Evolutionary conservation across 2,329 filamentous ascomycete genomes (phyloP), one percentile per base, ranked within the genome.

Genomic region (Sclerotinia sclerotiorum): DNA sequence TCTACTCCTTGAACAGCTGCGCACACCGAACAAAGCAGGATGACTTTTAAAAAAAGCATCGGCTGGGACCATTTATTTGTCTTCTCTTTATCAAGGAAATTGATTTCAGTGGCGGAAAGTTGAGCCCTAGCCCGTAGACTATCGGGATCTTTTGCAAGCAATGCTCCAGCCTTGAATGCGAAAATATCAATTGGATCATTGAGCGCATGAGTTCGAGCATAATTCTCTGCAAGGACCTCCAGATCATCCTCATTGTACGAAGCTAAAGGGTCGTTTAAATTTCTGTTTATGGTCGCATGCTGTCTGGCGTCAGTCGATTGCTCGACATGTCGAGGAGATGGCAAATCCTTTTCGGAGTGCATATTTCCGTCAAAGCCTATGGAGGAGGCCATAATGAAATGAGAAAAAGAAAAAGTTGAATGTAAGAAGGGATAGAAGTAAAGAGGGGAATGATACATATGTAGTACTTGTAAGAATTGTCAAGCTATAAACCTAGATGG

Each of bases 1-100:
- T 90, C 87, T 70, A 90, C 89, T 73, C 88, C 89, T 75, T 91
- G 89, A 0, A 91, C 89, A 32, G 88, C 88, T 21, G 89, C 89
- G 55, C 85, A 89, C 27, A 87, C 82, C n/a, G 87, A 90, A 74
- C 88, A 90, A 48, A 89, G 81, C 69, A 88, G 75, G 71, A 92
- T 87, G 10, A 91, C 83, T 42, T 29, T 52, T 15, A 49, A 11
- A 11, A 63, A 52, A 64, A 87, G 81, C 71, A 77, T 81, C 0
- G 90, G 89, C 73, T 93, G 90, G 7, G 84, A 85, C 90, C 90
- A 93, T 70, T 87, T 88, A 74, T 90, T 83, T 0, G 84, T 84
- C 52, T 85, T 82, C 75, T 93, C 90, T 24, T 84, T 81, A 15
- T 84, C 80, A 51, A 93, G 78, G 6, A 85, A 80, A 2, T 81